Base-by-base conservation (phyloP, 768 basidiomycete genomes). In the Coprinellus aureogranulatus region DNA sequence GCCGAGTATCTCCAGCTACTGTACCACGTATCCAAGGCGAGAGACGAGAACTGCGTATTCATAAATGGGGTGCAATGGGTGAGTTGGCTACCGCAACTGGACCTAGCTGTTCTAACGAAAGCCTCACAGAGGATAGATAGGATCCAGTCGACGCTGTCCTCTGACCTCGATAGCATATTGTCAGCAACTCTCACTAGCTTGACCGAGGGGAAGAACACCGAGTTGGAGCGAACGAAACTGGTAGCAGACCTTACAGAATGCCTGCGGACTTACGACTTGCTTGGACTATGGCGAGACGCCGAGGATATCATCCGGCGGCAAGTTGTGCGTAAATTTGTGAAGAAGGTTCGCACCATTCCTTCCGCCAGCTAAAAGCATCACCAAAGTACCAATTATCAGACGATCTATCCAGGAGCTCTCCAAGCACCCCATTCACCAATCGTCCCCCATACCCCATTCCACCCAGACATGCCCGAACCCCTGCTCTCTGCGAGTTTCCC, bases 1-100 rank as follows among this genome's bases (percentile, higher is more conserved):
- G 79, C 86, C 9, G 97, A 98, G 71, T 98, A 96, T 67, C 90
- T 84, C 10, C 95, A 98, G 67, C 79, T 98, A 20, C 78, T 94
- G 25, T 99, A 99, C 69, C 90, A 97, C 62, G 82, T 84, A 25
- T 82, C 85, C 20, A 96, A 97, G 70, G 93, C 95, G 11, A 78
- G 82, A 5, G 73, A 74, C 10, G 90, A 94, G 64, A 81, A 83
- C 1, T 94, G 93, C 61, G 82, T 77, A 1, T 94, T 92, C 61
- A 85, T 96, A 2, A 81, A 87, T 55, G 88, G 90, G 62, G 81
- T 95, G 4, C 87, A 92, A 79, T 90, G 89, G 83, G 96, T 98
- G 68, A 70, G 77, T 80, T 58, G 68, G 61, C 62, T 60, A 64
- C 57, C 58, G 50, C 52, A 9, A 41, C 34, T 57, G 34, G 28